A percentile compares a stretch with the other conserved stretches of the same genome.
Evolutionary conservation across 352 stramenopile genomes (phyloP).

Genomic region (Phytophthora brassicae): DNA sequence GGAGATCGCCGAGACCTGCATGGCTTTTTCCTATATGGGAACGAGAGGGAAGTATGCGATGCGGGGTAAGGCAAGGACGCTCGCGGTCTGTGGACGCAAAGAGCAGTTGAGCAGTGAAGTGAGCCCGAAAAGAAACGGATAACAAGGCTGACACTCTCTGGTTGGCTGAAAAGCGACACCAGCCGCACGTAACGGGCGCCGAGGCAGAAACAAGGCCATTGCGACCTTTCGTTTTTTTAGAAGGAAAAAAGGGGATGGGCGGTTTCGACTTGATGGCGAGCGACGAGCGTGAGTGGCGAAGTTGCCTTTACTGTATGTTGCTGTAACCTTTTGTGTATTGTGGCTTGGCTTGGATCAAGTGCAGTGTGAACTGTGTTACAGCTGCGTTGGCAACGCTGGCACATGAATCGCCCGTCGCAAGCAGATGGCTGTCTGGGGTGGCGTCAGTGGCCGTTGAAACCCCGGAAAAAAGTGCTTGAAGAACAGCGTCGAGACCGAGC

Average conservation of each 20-base stretch:
- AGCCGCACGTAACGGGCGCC: constrained; percentile 20
- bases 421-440: constrained; percentile 2
- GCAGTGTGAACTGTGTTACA: background rate
- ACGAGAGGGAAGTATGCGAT: background rate
- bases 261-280: constrained; percentile 6
- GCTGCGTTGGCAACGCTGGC: constrained; percentile 9
- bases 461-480: constrained; percentile 3
- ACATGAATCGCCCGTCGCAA: constrained; percentile 2
- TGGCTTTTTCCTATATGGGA: background rate
- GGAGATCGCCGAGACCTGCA: constrained; percentile 9
- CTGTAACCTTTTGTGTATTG: too few species aligned
- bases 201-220: constrained; percentile 12
- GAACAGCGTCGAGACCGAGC: constrained; percentile 12
- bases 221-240: constrained; percentile 17
- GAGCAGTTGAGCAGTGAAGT: constrained; percentile 25
- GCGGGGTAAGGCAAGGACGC: background rate
- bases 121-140: constrained; percentile 19
- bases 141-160: background rate
- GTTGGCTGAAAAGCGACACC: constrained; percentile 12
- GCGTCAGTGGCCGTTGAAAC: constrained; percentile 19
- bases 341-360: too few species aligned
- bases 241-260: constrained; percentile 16
- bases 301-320: too few species aligned
- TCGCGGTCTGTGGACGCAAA: background rate
- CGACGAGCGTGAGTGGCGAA: background rate